Conservation (phyloP, 2,329 filamentous ascomycete species). For the Verticillium nonalfalfae region DNA sequence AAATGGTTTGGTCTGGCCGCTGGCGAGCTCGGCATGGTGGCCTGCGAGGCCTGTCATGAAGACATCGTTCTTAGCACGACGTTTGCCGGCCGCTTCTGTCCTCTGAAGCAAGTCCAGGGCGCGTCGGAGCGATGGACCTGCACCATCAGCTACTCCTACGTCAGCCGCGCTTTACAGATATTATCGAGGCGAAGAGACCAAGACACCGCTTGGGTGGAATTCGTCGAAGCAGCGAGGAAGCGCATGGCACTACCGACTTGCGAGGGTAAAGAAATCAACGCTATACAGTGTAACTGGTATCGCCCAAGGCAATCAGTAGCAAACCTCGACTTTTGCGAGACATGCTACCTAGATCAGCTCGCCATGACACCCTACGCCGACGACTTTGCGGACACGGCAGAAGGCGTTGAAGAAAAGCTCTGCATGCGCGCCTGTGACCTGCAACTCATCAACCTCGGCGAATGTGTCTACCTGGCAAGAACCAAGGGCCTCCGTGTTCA, state of each 20-base stretch:
- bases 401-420: background rate
- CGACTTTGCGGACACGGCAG: constrained; percentile 17
- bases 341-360: constrained; percentile 27
- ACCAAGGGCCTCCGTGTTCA: background rate
- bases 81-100: constrained; percentile 2
- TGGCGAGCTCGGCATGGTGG: constrained; percentile 1
- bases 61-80: constrained; percentile 7
- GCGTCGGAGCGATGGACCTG: constrained; percentile 23
- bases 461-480: background rate
- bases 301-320: constrained; percentile 14
- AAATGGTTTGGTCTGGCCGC: constrained; percentile 18
- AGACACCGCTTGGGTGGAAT: constrained; percentile 21
- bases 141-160: constrained; percentile 19
- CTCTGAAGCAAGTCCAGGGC: constrained; percentile 14
- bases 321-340: constrained; percentile 22
- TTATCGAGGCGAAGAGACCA: constrained; percentile 8
- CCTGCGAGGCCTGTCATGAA: constrained; percentile 11
- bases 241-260: constrained; percentile 19
- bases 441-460: background rate
- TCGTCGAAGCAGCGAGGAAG: constrained; percentile 14
- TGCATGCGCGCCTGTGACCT: background rate
- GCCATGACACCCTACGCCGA: constrained; percentile 18
- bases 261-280: constrained; percentile 17
- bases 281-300: constrained; percentile 19
- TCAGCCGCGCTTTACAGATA: constrained; percentile 12